Base-by-base conservation (phyloP, 2,329 filamentous ascomycete genomes). In the Trichophyton benhamiae region DNA sequence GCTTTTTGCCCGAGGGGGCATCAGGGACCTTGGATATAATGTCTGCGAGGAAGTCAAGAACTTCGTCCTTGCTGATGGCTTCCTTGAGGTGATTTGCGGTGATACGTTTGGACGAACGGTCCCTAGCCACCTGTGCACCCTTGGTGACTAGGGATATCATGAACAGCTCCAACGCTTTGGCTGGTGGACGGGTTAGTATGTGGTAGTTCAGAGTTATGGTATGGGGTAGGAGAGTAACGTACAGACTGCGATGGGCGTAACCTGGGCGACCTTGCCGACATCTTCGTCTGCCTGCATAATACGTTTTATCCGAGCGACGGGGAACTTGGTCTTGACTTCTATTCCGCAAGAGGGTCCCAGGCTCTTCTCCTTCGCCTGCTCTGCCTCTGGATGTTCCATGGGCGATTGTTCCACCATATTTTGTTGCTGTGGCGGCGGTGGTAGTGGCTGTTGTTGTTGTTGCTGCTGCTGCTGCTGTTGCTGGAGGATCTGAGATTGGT, bases 211-310 rank as follows among this genome's bases (percentile, higher is more conserved):
- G 15, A 3, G 15, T n/a, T 44, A n/a, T 44, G 41, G 1, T 20
- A 44, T n/a, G 41, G 41, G 11, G 41, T 2, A 7, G 41, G n/a
- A 66, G 11, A 38, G 33, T 6, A 9, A 74, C 82, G 70, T 80
- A 84, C 83, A 85, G 52, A 97, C 92, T 27, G 92, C 94, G 61
- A 96, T 95, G 15, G 92, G 92, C 0, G 94, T 96, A 64, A 97
- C 94, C 75, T 99, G 94, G 3, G 94, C 91, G 8, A 99, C 94
- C 77, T 99, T 99, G 64, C 94, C 94, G 0, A 99, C 91, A 72
- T 99, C 94, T 71, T 99, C 94, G 71, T 99, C 94, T 9, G 92
- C 92, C 76, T 99, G 94, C 94, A 99, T 97, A 70, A 99, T 97
- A 59, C 94, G 86, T 80, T 99, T 99, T 79, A 99, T 99, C 64